Conservation (phyloP, 164 flowering plant genomes). For the Houttuynia cordata region DNA sequence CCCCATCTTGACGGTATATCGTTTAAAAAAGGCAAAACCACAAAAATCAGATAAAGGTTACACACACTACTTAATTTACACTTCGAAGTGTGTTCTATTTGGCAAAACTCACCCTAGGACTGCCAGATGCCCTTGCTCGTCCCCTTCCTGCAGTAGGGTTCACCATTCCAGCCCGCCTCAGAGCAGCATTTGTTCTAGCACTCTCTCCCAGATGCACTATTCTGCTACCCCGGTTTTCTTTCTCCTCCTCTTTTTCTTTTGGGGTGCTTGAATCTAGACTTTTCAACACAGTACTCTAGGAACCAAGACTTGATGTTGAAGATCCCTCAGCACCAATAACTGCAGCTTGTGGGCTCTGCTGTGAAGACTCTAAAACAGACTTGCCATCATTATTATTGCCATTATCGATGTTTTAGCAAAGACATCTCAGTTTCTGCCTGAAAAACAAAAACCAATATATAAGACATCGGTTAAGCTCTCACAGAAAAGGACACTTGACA, state of each 20-base stretch:
- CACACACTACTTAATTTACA: too few relatives aligned
- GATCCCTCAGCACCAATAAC: constrained; percentile 14
- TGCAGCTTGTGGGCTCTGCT: constrained; percentile 21
- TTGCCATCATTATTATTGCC: constrained; percentile 71
- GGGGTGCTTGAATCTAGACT: constrained; percentile 13
- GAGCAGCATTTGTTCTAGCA: constrained; percentile 40
- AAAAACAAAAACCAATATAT: constrained; percentile 5
- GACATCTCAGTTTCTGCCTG: constrained; percentile 94
- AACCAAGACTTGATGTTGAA: constrained; percentile 10
- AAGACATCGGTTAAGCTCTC: background rate
- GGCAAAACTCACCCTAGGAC: constrained; percentile 17
- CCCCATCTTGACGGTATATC: too few relatives aligned
- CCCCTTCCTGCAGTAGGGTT: constrained; percentile 27
- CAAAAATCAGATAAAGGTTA: too few relatives aligned
- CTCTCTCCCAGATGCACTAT: constrained; percentile 44
- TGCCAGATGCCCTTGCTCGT: constrained; percentile 46
- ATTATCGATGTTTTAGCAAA: constrained; percentile 58
- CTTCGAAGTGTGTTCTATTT: too few relatives aligned
- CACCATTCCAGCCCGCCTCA: constrained; percentile 34
- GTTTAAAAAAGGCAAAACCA: too few relatives aligned
- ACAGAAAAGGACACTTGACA: background rate
- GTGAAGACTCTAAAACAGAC: background rate
- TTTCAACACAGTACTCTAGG: constrained; percentile 13
- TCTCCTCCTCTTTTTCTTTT: constrained; percentile 27
- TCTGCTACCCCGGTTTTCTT: constrained; percentile 20